Conservation (phyloP, 2,329 filamentous ascomycete species). For the Fusarium albidum region DNA sequence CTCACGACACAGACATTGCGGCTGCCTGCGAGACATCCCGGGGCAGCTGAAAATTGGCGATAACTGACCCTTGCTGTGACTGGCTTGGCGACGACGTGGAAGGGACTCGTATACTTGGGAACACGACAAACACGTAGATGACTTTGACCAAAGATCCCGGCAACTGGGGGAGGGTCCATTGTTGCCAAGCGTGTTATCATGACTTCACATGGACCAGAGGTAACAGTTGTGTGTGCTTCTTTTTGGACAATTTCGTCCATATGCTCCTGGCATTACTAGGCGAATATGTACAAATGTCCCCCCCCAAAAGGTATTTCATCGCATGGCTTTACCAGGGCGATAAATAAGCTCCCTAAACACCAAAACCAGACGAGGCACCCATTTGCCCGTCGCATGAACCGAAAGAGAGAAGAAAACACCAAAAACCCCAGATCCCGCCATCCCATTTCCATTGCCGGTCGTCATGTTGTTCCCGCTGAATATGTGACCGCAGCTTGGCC, state of each 20-base stretch:
- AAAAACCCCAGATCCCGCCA: slow-evolving; percentile 31
- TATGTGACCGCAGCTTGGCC: slow-evolving; percentile 33
- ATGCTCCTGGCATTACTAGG: slow-evolving; percentile 23
- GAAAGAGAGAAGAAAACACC: slow-evolving; percentile 4
- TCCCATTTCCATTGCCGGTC: slow-evolving; percentile 23
- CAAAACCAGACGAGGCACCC: slow-evolving; percentile 12
- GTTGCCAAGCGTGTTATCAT: slow-evolving; percentile 16
- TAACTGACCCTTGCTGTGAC: slow-evolving; percentile 8
- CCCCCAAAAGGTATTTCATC: slow-evolving; percentile 2
- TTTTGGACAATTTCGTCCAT: slow-evolving; percentile 17
- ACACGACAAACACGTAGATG: too few relatives aligned
- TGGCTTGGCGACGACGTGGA: neutral
- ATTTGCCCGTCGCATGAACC: slow-evolving; percentile 14
- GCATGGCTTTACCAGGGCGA: slow-evolving; percentile 6
- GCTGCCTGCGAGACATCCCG: neutral
- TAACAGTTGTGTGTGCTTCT: neutral
- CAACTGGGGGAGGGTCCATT: slow-evolving; percentile 14
- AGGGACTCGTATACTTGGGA: too few relatives aligned
- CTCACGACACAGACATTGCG: slow-evolving; percentile 10
- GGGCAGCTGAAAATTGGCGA: slow-evolving; percentile 15
- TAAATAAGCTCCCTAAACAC: slow-evolving; percentile 21
- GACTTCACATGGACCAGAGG: slow-evolving; percentile 5
- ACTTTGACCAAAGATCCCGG: slow-evolving; percentile 3
- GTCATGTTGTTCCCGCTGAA: slow-evolving; percentile 34
- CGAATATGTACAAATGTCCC: slow-evolving; percentile 31